Evolutionary conservation across 2,329 filamentous ascomycete species (phyloP).

Genomic region (Ophiostoma himal-ulmi): DNA sequence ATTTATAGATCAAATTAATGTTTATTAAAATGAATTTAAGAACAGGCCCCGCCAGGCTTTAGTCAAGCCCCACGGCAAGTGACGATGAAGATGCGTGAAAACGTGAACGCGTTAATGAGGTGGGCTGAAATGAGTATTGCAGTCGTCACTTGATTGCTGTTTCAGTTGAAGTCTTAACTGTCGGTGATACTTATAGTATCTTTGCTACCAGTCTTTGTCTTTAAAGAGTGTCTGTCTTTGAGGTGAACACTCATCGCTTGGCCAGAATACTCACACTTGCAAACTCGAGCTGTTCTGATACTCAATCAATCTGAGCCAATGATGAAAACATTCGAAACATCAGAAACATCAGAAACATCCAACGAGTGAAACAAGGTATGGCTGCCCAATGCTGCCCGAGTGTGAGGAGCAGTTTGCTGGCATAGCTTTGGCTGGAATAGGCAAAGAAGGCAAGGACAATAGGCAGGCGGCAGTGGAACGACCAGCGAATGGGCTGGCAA

Average conservation of each 20-base stretch:
- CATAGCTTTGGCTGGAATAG: background rate
- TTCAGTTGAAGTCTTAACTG: background rate
- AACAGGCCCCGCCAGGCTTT: background rate
- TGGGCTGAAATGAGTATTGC: background rate
- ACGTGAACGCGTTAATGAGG: background rate
- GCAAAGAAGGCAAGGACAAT: background rate
- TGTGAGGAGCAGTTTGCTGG: conserved; percentile 7
- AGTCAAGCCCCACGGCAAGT: background rate
- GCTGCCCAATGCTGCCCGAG: conserved; percentile 20
- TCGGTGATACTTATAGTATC: background rate
- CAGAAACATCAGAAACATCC: background rate
- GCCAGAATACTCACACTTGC: too few relatives aligned
- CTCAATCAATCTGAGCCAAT: too few relatives aligned
- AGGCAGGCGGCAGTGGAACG: conserved; percentile 14
- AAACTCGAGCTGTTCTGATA: too few relatives aligned
- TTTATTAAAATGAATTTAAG: background rate
- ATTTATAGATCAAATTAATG: background rate
- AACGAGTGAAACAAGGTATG: background rate
- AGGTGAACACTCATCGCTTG: background rate
- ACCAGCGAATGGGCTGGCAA: conserved; percentile 18
- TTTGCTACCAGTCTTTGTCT: background rate
- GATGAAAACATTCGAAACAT: background rate
- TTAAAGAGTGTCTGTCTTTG: background rate
- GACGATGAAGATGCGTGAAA: background rate
- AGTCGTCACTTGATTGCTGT: background rate